Evolutionary conservation across 176 grass and related monocot species (phyloP), one percentile per base, ranked within the genome.

Genomic region (Carex littledalei): DNA sequence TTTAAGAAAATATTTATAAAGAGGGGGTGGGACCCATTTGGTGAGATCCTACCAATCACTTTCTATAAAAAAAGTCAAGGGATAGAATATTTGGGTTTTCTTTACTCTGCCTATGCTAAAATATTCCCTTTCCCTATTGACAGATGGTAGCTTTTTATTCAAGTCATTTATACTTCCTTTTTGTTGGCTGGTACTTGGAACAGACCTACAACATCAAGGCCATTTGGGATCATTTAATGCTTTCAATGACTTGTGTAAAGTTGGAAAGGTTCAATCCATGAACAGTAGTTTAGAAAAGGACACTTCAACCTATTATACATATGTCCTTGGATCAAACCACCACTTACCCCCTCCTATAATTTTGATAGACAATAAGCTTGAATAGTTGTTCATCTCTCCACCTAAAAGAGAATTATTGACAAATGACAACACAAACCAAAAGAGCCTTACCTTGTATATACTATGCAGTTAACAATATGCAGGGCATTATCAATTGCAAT

Each of bases 21-120:
- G 65, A 22, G 47, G 17, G 54, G 24, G 43, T 80, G 78, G 66
- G 39, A 49, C 47, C 45, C 29, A 16, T 77, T 61, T 63, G 56
- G 11, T 87, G 31, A 52, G 31, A 52, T 20, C 79, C 49, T 67
- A 86, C 71, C 57, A 66, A 87, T 94, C 88, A 65, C 79, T 87
- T 86, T 92, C 88, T 90, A 86, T 20, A 80, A 75, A 84, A 49
- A 49, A 89, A 94, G 88, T 90, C 89, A 87, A 93, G 87, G 78
- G 81, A 84, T 49, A 83, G 88, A 78, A 97, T 97, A 94, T 90
- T 87, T 92, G 87, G 86, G 73, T 60, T 67, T 82, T 82, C 49
- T 70, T 88, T 45, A 73, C 18, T 80, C 21, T 81, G 74, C 72
- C 61, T 86, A 64, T 81, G 89, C 61, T 84, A 90, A 90, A 80